A percentile compares a stretch with the other conserved stretches of the same genome.
phyloP scores from a whole-genome alignment of 2,329 filamentous ascomycete genomes.

The Triangularia setosa region DNA sequence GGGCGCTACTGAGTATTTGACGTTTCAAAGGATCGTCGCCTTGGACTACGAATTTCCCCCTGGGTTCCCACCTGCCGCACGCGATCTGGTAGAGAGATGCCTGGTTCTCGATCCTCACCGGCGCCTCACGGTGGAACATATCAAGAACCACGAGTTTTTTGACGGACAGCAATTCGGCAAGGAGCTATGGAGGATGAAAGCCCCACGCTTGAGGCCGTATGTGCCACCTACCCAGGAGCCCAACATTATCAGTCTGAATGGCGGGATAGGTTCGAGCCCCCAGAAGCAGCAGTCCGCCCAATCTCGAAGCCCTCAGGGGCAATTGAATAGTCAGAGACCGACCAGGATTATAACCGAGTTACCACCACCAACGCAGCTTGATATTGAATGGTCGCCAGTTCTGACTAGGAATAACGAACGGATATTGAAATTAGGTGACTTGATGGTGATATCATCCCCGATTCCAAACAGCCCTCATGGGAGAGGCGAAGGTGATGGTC shows the following conservation, averaged over 20 bases:
- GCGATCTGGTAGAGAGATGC: constrained; percentile 84
- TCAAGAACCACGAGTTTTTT: constrained; percentile 96
- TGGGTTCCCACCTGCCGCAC: constrained; percentile 80
- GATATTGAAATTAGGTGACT: constrained; percentile 88
- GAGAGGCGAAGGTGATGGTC: constrained; percentile 63
- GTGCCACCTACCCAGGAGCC: constrained; percentile 72
- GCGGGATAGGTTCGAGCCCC: constrained; percentile 35
- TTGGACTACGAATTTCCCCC: constrained; percentile 90
- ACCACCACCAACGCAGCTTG: constrained; percentile 90
- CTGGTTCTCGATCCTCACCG: constrained; percentile 83
- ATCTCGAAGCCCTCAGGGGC: constrained; percentile 33
- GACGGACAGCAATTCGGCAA: constrained; percentile 81
- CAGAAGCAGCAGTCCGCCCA: constrained; percentile 30
- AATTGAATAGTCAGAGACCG: constrained; percentile 55
- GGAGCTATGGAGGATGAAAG: constrained; percentile 81
- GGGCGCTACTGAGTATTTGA: constrained; percentile 89
- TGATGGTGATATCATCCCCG: constrained; percentile 77
- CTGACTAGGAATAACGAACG: constrained; percentile 86
- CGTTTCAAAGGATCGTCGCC: constrained; percentile 95
- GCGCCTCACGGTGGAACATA: constrained; percentile 87
- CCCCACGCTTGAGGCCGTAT: constrained; percentile 81
- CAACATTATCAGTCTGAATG: constrained; percentile 69
- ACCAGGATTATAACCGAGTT: constrained; percentile 88
- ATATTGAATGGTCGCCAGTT: constrained; percentile 98
- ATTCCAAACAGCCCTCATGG: constrained; percentile 70